Evolutionary conservation across 352 stramenopile genomes (phyloP).

Genomic region (Globisporangium rhizosaccharum): DNA sequence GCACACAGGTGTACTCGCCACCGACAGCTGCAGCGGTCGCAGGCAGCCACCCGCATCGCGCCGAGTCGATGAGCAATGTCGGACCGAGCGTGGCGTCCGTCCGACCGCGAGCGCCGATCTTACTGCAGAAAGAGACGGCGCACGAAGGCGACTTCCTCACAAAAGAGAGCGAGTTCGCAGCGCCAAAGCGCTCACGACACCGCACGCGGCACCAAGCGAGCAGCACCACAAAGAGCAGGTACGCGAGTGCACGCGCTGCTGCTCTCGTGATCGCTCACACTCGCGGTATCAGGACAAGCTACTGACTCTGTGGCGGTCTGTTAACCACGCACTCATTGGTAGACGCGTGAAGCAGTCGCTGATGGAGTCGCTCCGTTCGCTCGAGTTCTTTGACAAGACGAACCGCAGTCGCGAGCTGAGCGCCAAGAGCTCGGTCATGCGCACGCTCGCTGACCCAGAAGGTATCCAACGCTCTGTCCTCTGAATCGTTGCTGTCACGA

Average conservation of each 20-base stretch:
- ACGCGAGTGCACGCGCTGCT: background rate
- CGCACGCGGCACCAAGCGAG: constrained; percentile 22
- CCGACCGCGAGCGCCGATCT: constrained; percentile 52
- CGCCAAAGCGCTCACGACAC: constrained; percentile 42
- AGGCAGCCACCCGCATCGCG: background rate
- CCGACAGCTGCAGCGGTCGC: background rate
- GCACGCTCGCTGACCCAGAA: constrained; percentile 51
- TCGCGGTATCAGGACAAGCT: background rate
- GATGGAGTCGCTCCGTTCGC: constrained; percentile 56
- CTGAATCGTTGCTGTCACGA: too few species aligned
- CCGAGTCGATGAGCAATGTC: background rate
- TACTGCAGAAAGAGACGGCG: constrained; percentile 38
- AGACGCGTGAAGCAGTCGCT: constrained; percentile 65
- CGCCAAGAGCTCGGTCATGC: constrained; percentile 54
- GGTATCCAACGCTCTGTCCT: constrained; percentile 15
- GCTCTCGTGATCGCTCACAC: background rate
- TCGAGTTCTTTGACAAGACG: constrained; percentile 74
- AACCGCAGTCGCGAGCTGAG: constrained; percentile 63
- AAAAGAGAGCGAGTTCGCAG: constrained; percentile 27
- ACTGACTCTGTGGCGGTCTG: background rate
- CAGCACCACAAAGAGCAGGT: constrained; percentile 32
- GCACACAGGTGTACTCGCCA: background rate
- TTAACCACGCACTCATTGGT: background rate
- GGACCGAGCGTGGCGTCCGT: constrained; percentile 23
- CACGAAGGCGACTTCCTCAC: constrained; percentile 38